Base-by-base conservation (phyloP, 1,284 basidiomycete species). In the Moesziomyces sp. region DNA sequence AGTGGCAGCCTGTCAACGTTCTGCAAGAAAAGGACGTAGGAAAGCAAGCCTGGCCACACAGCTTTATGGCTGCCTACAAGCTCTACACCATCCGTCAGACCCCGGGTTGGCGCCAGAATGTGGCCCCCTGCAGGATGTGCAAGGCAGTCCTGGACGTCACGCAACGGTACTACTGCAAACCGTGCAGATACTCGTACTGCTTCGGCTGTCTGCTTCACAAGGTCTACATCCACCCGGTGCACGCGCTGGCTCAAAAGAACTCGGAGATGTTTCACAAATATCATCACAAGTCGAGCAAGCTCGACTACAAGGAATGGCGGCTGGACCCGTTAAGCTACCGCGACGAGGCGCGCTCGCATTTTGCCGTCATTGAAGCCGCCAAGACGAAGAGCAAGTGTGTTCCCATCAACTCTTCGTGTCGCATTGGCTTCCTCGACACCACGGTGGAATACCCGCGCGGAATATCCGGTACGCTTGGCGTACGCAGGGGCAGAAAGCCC, bases 251-350 rank as follows among this genome's bases (percentile, higher is more conserved):
- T 1, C 67, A 70, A 42, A 47, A 58, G 7, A 42, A 70, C 9
- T n/a, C 57, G 7, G 59, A 51, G 19, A 43, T 30, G 11, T 67
- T 74, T n/a, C 72, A 74, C 46, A 8, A 21, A 10, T 74, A 74
- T 42, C 72, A 74, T 46, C 21, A 28, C 14, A 58, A 45, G 23
- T 28, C 30, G 18, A 74, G 72, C 60, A 52, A 48, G 53, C 48
- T 63, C 21, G 63, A 74, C 50, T 74, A 74, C 48, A 56, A 59
- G 46, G 67, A 74, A 43, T 74, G 67, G 67, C 53, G 63, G 28
- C 55, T 62, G 21, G 60, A 74, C 14, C 72, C 72, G 10, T 35
- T 65, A 30, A 56, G 42, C 3, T 74, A 54, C n/a, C 13, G 28
- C 19, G 44, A 52, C 16, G 59, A 63, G 24, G 67, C 72, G 23